These are phyloP conservation scores for Penicillium italicum DNA, from an alignment of 2,329 filamentous ascomycete genomes.

Conservation along the genomic window DNA sequence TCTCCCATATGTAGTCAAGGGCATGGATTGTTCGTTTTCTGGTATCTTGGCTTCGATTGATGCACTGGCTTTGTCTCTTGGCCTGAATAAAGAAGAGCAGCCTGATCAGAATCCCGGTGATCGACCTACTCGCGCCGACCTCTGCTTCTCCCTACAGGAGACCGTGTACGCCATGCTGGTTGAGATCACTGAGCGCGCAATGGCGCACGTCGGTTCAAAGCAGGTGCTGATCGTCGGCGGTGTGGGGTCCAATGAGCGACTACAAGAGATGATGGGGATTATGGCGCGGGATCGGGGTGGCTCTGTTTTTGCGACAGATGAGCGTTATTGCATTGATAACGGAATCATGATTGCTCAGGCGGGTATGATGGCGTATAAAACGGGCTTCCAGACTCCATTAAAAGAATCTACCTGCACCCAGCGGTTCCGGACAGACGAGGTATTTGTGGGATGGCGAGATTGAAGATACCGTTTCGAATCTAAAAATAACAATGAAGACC, in stretches of 20 bases:
- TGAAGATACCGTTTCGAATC: neutral
- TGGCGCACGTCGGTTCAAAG: constrained; percentile 89
- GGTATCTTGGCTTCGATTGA: constrained; percentile 83
- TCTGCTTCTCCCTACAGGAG: constrained; percentile 94
- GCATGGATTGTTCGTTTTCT: constrained; percentile 85
- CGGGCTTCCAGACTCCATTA: neutral
- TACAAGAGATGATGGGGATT: constrained; percentile 98
- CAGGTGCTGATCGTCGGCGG: constrained; percentile 95
- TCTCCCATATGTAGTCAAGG: constrained; percentile 92
- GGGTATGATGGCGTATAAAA: neutral
- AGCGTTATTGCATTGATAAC: constrained; percentile 97
- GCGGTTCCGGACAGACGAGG: neutral
- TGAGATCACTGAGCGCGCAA: constrained; percentile 95
- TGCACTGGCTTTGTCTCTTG: constrained; percentile 1
- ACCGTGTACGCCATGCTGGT: constrained; percentile 96
- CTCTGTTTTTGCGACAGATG: constrained; percentile 89
- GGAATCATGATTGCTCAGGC: constrained; percentile 76
- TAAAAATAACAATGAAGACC: neutral
- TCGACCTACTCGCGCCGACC: constrained; percentile 67
- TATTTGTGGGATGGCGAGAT: neutral
- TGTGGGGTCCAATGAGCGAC: constrained; percentile 87
- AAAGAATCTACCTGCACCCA: neutral
- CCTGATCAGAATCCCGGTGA: constrained; percentile 29
- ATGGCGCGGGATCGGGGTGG: constrained; percentile 90
- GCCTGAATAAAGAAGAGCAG: constrained; percentile 16